Base-by-base conservation (phyloP, 106 monocot genomes). In the Triglochin maritima region DNA sequence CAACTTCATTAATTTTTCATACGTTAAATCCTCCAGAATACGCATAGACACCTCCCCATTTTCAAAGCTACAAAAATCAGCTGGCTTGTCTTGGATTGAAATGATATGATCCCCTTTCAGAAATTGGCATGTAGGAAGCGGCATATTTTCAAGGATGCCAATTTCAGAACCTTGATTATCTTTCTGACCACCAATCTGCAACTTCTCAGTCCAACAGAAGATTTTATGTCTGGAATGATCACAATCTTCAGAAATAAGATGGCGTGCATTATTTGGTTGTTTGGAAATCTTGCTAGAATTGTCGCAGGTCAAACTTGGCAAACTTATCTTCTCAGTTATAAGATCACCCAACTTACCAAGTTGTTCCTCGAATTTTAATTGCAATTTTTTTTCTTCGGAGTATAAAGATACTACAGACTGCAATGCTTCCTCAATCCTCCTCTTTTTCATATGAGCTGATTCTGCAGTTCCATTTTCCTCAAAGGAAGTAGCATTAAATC, bases 1-100 rank as follows among this genome's bases (percentile, higher is more conserved):
- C 63, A 88, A 57, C 56, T 82, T 91, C 71, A 86, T 63, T 56
- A 43, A 81, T 69, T 81, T 70, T 13, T 70, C 86, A 52, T 49
- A 17, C 46, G 65, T 70, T 60, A 79, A 65, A n/a, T 81, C 64
- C 60, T 84, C 77, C 61, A 88, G 81, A 53, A 42, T 51, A 64
- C 56, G 11, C 15, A 85, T 47, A 62, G 65, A 63, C 63, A 65
- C 67, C 12, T 9, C 59, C 47, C 64, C 57, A 46, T 46, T 45
- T 13, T 13, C 59, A 14, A 5, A 13, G 52, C 11, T 11, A 52
- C 52, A 52, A 52, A 8, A 11, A 11, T 52, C 52, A 52, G 11
- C 52, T 52, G 7, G 52, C 11, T 52, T 52, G 11, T 52, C 11
- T 11, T 52, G 52, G 11, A 52, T 8, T 52, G 52, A 52, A 11